Percentiles rank a stretch among this genome's conserved stretches.
phyloP scores from a whole-genome alignment of 2,329 filamentous ascomycete genomes.

The Gnomoniopsis sp. region DNA sequence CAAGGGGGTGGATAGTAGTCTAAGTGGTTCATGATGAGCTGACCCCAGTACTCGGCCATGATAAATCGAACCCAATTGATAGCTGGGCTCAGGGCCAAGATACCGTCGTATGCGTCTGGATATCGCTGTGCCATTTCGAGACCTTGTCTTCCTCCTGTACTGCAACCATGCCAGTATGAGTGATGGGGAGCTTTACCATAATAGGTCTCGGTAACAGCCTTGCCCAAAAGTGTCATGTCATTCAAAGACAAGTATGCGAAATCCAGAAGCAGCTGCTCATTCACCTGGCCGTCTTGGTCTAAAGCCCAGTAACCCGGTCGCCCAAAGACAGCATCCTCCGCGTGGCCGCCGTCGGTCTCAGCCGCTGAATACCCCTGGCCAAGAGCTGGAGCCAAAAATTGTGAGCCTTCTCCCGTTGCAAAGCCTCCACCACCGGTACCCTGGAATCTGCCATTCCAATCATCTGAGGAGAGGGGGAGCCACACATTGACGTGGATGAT shows the following conservation, averaged over 20 bases:
- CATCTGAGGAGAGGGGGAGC: conserved; percentile 23
- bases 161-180: conserved; percentile 46
- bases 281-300: neutral
- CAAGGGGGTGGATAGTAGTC: conserved; percentile 23
- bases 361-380: neutral
- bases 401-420: neutral
- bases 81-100: conserved; percentile 37
- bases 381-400: neutral
- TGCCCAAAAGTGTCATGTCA: neutral
- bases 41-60: conserved; percentile 31
- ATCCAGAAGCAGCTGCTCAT: neutral
- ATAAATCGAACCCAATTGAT: conserved; percentile 3
- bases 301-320: neutral
- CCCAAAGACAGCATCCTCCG: neutral
- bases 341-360: neutral
- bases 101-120: conserved; percentile 47
- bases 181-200: conserved; percentile 35
- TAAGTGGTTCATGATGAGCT: conserved; percentile 20
- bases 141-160: conserved; percentile 48
- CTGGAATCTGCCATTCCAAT: conserved; percentile 31
- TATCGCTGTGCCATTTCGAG: conserved; percentile 41
- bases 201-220: neutral
- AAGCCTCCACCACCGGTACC: conserved; percentile 31
- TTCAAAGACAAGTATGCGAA: neutral
- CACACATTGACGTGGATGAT: conserved; percentile 29